Percentiles rank a stretch among this genome's conserved stretches.
phyloP scores from a whole-genome alignment of 2,329 filamentous ascomycete genomes.

The Ophiostoma sp. region DNA sequence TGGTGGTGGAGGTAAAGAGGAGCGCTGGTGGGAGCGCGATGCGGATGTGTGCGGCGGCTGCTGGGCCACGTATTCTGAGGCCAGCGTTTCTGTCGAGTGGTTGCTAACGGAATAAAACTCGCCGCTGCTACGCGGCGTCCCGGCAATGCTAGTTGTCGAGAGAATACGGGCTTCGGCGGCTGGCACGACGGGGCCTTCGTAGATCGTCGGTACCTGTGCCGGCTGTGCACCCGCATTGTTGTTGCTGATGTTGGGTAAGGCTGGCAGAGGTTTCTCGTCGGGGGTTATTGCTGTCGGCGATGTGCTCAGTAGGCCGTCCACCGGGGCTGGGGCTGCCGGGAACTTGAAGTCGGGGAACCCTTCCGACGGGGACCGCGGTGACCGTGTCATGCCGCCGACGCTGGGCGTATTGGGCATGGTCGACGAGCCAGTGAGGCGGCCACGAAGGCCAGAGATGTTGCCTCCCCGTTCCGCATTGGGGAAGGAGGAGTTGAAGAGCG shows the following conservation, averaged over 20 bases:
- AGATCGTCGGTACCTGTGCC: slow-evolving; percentile 42
- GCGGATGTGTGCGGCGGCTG: slow-evolving; percentile 27
- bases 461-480: slow-evolving; percentile 30
- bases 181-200: slow-evolving; percentile 41
- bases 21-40: slow-evolving; percentile 38
- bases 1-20: slow-evolving; percentile 32
- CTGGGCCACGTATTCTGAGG: slow-evolving; percentile 75
- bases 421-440: slow-evolving; percentile 37
- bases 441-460: slow-evolving; percentile 36
- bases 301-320: too few species aligned
- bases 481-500: slow-evolving; percentile 51
- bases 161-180: slow-evolving; percentile 62
- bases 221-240: background rate
- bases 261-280: slow-evolving; percentile 29
- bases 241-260: slow-evolving; percentile 28
- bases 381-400: slow-evolving; percentile 33
- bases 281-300: slow-evolving; percentile 26
- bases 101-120: slow-evolving; percentile 96
- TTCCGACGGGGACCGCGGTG: slow-evolving; percentile 40
- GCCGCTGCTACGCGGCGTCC: slow-evolving; percentile 82
- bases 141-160: slow-evolving; percentile 68
- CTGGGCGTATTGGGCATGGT: slow-evolving; percentile 45
- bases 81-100: slow-evolving; percentile 86
- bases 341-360: slow-evolving; percentile 54
- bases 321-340: slow-evolving; percentile 31